Conservation (phyloP, 306 rosid genomes). For the Dalbergia oliveri region DNA sequence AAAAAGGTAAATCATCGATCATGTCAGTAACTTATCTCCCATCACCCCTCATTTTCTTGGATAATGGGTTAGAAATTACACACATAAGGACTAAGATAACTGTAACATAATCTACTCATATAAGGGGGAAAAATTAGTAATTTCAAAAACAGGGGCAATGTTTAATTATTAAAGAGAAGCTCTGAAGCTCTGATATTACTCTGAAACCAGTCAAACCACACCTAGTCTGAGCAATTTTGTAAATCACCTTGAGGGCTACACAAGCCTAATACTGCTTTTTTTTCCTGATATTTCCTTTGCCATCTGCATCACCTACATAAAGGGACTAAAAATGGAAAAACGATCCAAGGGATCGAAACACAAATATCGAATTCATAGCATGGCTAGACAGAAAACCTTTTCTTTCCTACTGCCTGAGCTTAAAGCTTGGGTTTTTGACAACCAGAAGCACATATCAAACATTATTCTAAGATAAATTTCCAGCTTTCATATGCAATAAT, state of each 20-base stretch:
- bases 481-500: slow-evolving; percentile 17
- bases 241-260: slow-evolving; percentile 80
- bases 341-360: slow-evolving; percentile 19
- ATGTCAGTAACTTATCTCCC: slow-evolving; percentile 18
- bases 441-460: slow-evolving; percentile 8
- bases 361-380: slow-evolving; percentile 2
- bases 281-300: slow-evolving; percentile 77
- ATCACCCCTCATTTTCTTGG: slow-evolving; percentile 29
- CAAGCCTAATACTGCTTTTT: slow-evolving; percentile 82
- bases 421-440: slow-evolving; percentile 24
- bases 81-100: no score
- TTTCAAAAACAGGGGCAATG: neutral
- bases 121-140: neutral
- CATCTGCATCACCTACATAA: slow-evolving; percentile 80
- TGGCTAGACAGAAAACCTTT: neutral
- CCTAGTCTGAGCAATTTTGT: slow-evolving; percentile 17
- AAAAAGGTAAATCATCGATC: slow-evolving; percentile 14
- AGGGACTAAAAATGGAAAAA: slow-evolving; percentile 22
- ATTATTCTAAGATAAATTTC: slow-evolving; percentile 5
- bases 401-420: slow-evolving; percentile 30
- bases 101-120: neutral
- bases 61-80: no score
- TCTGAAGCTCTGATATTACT: slow-evolving; percentile 20
- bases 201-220: slow-evolving; percentile 34
- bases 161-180: slow-evolving; percentile 25